Percentiles rank a stretch among this genome's conserved stretches.
Conservation (phyloP, 768 basidiomycete genomes). For the Roridomyces roridus region DNA sequence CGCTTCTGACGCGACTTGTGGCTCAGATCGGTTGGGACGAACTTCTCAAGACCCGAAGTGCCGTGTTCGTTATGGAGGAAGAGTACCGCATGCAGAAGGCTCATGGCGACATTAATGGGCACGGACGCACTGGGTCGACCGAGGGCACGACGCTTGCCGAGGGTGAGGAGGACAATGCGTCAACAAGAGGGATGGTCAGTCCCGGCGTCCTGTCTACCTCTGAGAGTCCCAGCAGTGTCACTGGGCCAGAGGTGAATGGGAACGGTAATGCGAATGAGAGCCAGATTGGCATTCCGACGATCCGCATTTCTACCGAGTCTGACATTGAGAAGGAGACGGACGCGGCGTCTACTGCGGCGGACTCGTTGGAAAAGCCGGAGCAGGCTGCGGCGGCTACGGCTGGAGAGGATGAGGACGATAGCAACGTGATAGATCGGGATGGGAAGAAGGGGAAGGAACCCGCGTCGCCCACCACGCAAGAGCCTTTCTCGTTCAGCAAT, state of each 20-base stretch:
- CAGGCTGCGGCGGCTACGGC: slow-evolving; percentile 64
- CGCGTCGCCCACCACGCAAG: slow-evolving; percentile 45
- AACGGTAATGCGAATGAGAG: slow-evolving; percentile 22
- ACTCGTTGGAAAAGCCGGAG: slow-evolving; percentile 50
- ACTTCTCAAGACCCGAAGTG: slow-evolving; percentile 90
- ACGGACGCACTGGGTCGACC: slow-evolving; percentile 30
- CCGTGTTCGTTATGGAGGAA: slow-evolving; percentile 99
- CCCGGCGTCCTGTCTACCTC: slow-evolving; percentile 10
- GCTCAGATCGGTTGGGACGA: slow-evolving; percentile 99
- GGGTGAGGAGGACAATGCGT: slow-evolving; percentile 62
- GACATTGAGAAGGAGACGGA: slow-evolving; percentile 53
- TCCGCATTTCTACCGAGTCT: slow-evolving; percentile 78
- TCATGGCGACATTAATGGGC: slow-evolving; percentile 63
- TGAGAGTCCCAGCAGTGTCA: slow-evolving; percentile 32
- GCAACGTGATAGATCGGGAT: background rate
- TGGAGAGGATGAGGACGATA: slow-evolving; percentile 46
- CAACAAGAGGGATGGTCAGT: slow-evolving; percentile 62
- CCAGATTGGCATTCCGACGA: slow-evolving; percentile 58
- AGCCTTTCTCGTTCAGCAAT: slow-evolving; percentile 91
- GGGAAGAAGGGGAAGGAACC: slow-evolving; percentile 34
- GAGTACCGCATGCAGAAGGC: slow-evolving; percentile 98
- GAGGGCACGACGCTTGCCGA: slow-evolving; percentile 35
- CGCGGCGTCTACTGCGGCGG: slow-evolving; percentile 30
- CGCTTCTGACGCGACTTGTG: slow-evolving; percentile 88
- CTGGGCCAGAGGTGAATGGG: slow-evolving; percentile 29